Evolutionary conservation across 2,329 filamentous ascomycete species (phyloP).

Genomic region (Aspergillus fijiensis): DNA sequence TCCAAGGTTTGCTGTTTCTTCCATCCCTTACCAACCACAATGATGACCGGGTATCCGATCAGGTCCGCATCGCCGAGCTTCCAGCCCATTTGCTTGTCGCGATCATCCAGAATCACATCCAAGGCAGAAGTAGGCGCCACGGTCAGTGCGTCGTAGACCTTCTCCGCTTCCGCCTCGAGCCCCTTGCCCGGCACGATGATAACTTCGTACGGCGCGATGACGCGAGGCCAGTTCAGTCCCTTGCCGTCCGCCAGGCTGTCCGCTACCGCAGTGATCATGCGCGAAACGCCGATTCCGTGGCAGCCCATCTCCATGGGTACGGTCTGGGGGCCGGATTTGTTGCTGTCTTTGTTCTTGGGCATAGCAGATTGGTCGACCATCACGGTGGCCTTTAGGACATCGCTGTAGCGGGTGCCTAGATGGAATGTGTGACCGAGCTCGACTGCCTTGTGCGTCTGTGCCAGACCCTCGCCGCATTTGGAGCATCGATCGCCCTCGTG

Average conservation of each 20-base stretch:
- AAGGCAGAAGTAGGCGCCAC: slow-evolving; percentile 32
- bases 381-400: slow-evolving; percentile 67
- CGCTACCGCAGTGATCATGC: slow-evolving; percentile 83
- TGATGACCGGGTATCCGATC: slow-evolving; percentile 79
- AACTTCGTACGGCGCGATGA: slow-evolving; percentile 80
- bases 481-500: slow-evolving; percentile 70
- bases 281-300: slow-evolving; percentile 89
- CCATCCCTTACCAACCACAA: slow-evolving; percentile 76
- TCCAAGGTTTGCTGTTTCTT: slow-evolving; percentile 60
- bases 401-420: slow-evolving; percentile 83
- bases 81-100: slow-evolving; percentile 68
- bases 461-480: slow-evolving; percentile 61
- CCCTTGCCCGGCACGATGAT: slow-evolving; percentile 60
- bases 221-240: slow-evolving; percentile 84
- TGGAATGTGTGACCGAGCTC: slow-evolving; percentile 96
- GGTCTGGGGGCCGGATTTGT: slow-evolving; percentile 27
- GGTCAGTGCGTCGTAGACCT: slow-evolving; percentile 64
- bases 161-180: slow-evolving; percentile 50
- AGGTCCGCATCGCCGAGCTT: slow-evolving; percentile 88
- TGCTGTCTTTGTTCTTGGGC: slow-evolving; percentile 10
- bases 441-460: slow-evolving; percentile 71
- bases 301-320: slow-evolving; percentile 87
- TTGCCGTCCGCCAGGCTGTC: slow-evolving; percentile 68
- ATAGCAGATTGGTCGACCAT: slow-evolving; percentile 39
- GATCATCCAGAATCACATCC: slow-evolving; percentile 75